These are phyloP conservation scores for Trypanosoma cruzi DNA, from an alignment of 208 protist genomes.

Conservation along the genomic window DNA sequence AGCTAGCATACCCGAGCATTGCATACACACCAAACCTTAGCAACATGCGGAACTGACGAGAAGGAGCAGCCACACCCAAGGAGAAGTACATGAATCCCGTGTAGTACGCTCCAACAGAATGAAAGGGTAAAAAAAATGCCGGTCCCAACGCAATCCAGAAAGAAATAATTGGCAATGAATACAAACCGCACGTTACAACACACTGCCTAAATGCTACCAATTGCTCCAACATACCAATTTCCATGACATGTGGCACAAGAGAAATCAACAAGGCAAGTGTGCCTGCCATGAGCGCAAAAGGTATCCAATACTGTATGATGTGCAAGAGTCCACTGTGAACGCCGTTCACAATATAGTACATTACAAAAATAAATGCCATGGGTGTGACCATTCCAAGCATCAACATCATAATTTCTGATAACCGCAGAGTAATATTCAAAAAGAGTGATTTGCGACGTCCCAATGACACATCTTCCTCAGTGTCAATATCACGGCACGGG, in stretches of 20 bases:
- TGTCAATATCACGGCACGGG: background rate
- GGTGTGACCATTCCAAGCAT: conserved; percentile 44
- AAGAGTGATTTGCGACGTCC: conserved; percentile 9
- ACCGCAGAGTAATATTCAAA: conserved; percentile 30
- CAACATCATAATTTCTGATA: conserved; percentile 60
- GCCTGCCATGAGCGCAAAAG: conserved; percentile 27
- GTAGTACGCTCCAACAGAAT: conserved; percentile 50
- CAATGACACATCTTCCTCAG: conserved; percentile 4
- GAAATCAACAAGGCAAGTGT: conserved; percentile 49
- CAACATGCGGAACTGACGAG: conserved; percentile 37
- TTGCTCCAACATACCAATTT: conserved; percentile 41
- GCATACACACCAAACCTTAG: conserved; percentile 50
- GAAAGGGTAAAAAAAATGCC: conserved; percentile 38
- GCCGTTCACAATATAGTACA: conserved; percentile 58
- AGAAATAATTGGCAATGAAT: conserved; percentile 45
- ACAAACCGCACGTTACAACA: conserved; percentile 50
- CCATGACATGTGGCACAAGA: conserved; percentile 53
- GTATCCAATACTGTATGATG: conserved; percentile 40
- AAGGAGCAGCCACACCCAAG: conserved; percentile 38
- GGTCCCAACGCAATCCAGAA: conserved; percentile 32
- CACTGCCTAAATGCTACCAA: conserved; percentile 43
- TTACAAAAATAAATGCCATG: conserved; percentile 32
- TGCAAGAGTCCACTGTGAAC: conserved; percentile 40
- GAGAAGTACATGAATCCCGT: conserved; percentile 17
- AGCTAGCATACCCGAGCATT: conserved; percentile 57